phyloP scores from a whole-genome alignment of 371 early-diverging fungal species.

The Mortierella sp. region DNA sequence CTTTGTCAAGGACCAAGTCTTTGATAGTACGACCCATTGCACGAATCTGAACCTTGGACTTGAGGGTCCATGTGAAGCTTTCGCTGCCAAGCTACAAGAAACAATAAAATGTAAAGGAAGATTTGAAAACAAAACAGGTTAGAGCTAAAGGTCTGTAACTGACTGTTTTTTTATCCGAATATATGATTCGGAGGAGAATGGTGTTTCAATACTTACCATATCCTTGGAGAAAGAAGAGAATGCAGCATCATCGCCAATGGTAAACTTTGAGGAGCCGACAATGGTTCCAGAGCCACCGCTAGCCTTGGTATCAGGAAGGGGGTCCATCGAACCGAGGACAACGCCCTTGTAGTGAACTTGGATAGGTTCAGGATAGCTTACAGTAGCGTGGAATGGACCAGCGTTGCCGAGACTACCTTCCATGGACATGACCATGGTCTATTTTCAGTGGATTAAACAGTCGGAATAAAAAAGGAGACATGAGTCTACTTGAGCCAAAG shows the following conservation, averaged over 20 bases:
- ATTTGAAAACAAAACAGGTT: background rate
- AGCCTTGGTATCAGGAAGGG: constrained; percentile 54
- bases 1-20: constrained; percentile 16
- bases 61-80: constrained; percentile 60
- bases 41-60: constrained; percentile 60
- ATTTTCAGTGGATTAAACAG: too few relatives aligned
- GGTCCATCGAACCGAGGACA: constrained; percentile 59
- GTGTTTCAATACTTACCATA: constrained; percentile 52
- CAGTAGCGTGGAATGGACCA: constrained; percentile 61
- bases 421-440: constrained; percentile 58
- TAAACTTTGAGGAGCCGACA: constrained; percentile 54
- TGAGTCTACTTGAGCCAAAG: too few relatives aligned
- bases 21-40: constrained; percentile 56
- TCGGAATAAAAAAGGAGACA: background rate
- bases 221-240: constrained; percentile 60
- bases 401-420: constrained; percentile 55
- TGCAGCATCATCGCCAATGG: constrained; percentile 54
- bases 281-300: constrained; percentile 57
- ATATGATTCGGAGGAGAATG: too few relatives aligned
- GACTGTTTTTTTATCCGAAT: background rate
- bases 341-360: constrained; percentile 53
- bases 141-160: background rate
- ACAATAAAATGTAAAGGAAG: background rate
- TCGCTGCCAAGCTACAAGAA: constrained; percentile 27
- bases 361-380: constrained; percentile 54